Evolutionary conservation across 2,329 filamentous ascomycete genomes (phyloP).

Genomic region (Tolypocladium pustulatum): DNA sequence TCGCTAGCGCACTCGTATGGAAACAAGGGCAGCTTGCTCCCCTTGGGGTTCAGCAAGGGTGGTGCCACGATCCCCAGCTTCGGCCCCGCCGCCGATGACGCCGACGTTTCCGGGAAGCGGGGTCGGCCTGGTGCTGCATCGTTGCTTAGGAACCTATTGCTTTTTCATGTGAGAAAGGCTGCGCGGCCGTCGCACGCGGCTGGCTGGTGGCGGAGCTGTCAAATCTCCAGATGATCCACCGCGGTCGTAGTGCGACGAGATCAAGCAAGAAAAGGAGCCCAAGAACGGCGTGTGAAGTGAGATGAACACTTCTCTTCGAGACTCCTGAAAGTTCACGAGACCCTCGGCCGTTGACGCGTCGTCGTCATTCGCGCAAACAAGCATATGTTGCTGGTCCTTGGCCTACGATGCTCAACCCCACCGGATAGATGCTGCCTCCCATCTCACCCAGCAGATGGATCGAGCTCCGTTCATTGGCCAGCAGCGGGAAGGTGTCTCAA

Average conservation of each 20-base stretch:
- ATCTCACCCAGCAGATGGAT: neutral
- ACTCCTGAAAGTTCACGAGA: neutral
- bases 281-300: neutral
- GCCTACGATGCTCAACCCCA: neutral
- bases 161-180: neutral
- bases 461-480: neutral
- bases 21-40: neutral
- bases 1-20: neutral
- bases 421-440: neutral
- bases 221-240: neutral
- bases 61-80: neutral
- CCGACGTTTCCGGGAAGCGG: neutral
- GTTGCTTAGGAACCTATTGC: neutral
- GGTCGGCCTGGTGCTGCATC: neutral
- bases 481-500: neutral
- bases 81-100: neutral
- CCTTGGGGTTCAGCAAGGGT: neutral
- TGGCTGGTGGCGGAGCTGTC: neutral
- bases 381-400: neutral
- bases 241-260: neutral
- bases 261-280: neutral
- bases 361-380: neutral
- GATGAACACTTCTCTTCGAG: neutral
- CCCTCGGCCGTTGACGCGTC: neutral
- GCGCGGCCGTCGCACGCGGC: neutral